phyloP scores from a whole-genome alignment of 202 grass and related monocot species.

The Carex arenaria region DNA sequence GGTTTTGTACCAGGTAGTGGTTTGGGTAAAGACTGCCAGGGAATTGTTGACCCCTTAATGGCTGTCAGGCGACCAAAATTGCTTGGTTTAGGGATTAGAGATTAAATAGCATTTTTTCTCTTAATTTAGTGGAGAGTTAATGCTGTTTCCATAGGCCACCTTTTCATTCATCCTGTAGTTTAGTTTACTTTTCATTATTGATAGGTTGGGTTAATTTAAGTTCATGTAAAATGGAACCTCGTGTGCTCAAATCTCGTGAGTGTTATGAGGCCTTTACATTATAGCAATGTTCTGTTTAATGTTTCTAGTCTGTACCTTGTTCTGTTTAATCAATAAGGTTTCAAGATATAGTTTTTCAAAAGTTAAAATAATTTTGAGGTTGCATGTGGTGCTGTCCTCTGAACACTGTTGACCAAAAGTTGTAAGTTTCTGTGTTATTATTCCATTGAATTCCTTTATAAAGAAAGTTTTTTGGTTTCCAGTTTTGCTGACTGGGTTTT shows the following conservation, averaged over 20 bases:
- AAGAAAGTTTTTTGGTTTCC: background rate
- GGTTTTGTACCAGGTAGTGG: constrained; percentile 65
- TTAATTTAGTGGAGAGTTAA: constrained; percentile 7
- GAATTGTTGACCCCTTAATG: constrained; percentile 50
- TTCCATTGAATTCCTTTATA: background rate
- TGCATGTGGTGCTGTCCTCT: background rate
- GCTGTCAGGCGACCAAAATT: constrained; percentile 49
- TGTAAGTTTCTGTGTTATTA: background rate
- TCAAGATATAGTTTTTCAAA: background rate
- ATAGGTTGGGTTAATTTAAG: background rate
- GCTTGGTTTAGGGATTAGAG: constrained; percentile 46
- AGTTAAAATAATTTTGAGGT: background rate
- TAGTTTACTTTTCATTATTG: constrained; percentile 13
- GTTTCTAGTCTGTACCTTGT: background rate
- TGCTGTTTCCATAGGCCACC: background rate
- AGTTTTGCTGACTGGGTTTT: background rate
- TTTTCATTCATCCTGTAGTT: background rate
- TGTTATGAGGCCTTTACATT: background rate
- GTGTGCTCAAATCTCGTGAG: background rate
- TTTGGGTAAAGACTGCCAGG: constrained; percentile 69
- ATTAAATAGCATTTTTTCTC: constrained; percentile 28
- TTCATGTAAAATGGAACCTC: constrained; percentile 9
- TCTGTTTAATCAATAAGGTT: background rate
- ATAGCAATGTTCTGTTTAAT: background rate
- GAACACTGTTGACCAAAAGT: background rate